Conservation (phyloP, 1,284 basidiomycete species). For the Microbotryum scabiosae region DNA sequence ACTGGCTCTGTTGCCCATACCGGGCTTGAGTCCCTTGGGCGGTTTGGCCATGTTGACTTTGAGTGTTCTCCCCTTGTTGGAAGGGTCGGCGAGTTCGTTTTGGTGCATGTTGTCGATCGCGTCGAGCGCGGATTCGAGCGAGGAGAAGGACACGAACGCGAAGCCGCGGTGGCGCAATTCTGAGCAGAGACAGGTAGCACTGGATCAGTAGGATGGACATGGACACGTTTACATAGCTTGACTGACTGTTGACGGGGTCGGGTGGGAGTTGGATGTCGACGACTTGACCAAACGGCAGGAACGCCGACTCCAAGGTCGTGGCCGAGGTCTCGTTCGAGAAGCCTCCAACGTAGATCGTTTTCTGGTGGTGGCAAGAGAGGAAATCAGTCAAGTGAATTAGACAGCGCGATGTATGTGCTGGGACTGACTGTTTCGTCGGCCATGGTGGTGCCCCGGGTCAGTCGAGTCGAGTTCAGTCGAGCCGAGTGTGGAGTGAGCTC, state of each 20-base stretch:
- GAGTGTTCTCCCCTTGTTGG: slow-evolving; percentile 20
- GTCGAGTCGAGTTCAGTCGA: too few species aligned
- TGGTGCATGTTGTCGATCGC: slow-evolving; percentile 39
- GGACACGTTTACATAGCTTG: too few species aligned
- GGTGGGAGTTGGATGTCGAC: slow-evolving; percentile 35
- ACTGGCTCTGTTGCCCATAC: slow-evolving; percentile 30
- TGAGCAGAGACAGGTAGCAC: not conserved
- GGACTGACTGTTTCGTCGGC: too few species aligned
- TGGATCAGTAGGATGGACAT: not conserved
- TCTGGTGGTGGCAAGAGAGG: not conserved
- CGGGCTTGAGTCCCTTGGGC: slow-evolving; percentile 21
- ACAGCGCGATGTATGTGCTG: too few species aligned
- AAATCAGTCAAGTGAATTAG: too few species aligned
- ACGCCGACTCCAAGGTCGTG: slow-evolving; percentile 30
- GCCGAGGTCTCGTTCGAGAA: slow-evolving; percentile 31
- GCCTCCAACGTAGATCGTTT: slow-evolving; percentile 30
- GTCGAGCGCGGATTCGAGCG: slow-evolving; percentile 29
- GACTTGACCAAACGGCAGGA: slow-evolving; percentile 36
- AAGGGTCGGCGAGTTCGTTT: slow-evolving; percentile 29
- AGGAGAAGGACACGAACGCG: slow-evolving; percentile 34
- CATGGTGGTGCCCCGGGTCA: too few species aligned
- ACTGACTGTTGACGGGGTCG: slow-evolving; percentile 32
- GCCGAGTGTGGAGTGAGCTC: too few species aligned
- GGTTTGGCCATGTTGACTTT: slow-evolving; percentile 35
- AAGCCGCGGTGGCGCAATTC: slow-evolving; percentile 32